Evolutionary conservation across 2,329 filamentous ascomycete species (phyloP).

Genomic region (Trichophyton verrucosum): DNA sequence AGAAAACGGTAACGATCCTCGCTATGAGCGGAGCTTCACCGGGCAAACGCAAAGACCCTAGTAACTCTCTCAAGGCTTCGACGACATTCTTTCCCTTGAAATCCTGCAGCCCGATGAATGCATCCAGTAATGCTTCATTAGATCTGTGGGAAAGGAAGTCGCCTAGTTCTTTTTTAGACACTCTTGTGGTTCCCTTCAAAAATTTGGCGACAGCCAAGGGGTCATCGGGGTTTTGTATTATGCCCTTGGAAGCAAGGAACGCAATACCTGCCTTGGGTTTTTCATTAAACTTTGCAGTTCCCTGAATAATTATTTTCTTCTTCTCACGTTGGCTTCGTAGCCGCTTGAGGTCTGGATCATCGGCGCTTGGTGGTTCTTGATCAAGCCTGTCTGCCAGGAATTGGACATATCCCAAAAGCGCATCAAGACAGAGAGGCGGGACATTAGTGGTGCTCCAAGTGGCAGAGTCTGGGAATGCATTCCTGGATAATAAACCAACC

Average conservation of each 20-base stretch:
- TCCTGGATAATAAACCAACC: slow-evolving; percentile 80
- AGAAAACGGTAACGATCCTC: slow-evolving; percentile 76
- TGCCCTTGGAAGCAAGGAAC: slow-evolving; percentile 71
- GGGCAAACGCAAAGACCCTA: slow-evolving; percentile 85
- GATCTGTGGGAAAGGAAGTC: slow-evolving; percentile 87
- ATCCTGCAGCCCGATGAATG: slow-evolving; percentile 78
- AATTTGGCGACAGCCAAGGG: slow-evolving; percentile 73
- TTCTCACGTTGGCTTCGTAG: slow-evolving; percentile 61
- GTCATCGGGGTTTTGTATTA: slow-evolving; percentile 65
- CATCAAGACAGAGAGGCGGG: slow-evolving; percentile 84
- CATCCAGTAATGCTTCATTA: slow-evolving; percentile 72
- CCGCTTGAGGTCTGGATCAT: slow-evolving; percentile 51
- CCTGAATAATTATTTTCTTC: slow-evolving; percentile 82
- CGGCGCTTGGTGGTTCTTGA: slow-evolving; percentile 51
- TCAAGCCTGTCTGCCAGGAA: slow-evolving; percentile 80
- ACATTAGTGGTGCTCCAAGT: slow-evolving; percentile 99
- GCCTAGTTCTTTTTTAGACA: slow-evolving; percentile 82
- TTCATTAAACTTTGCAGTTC: slow-evolving; percentile 87
- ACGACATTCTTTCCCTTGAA: slow-evolving; percentile 79
- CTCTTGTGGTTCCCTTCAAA: slow-evolving; percentile 69
- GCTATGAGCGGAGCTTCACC: slow-evolving; percentile 90
- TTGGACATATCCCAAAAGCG: slow-evolving; percentile 78
- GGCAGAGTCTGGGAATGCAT: slow-evolving; percentile 90
- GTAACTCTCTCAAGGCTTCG: slow-evolving; percentile 72
- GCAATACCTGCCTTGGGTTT: slow-evolving; percentile 79